These are phyloP conservation scores for Cynanchum wilfordii DNA, from an alignment of 257 asterid species.

Conservation along the genomic window DNA sequence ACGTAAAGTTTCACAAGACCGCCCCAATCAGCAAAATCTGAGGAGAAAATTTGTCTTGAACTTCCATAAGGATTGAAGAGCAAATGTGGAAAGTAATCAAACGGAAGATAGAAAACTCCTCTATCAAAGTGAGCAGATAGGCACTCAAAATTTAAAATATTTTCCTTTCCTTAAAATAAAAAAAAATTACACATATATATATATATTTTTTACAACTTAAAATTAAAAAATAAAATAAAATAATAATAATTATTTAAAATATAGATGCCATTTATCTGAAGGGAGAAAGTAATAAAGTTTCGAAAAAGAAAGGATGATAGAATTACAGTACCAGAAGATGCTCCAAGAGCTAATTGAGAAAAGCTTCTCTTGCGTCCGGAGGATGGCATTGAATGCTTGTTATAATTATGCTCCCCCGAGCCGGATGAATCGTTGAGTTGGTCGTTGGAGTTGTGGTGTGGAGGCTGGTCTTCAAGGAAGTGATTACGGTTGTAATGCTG, in stretches of 20 bases:
- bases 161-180: too few species aligned
- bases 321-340: slow-evolving; percentile 16
- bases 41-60: not conserved
- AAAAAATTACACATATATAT: too few species aligned
- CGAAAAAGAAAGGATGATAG: not conserved
- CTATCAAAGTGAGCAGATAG: too few species aligned
- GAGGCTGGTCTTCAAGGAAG: slow-evolving; percentile 3
- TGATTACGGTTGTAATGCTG: slow-evolving; percentile 11
- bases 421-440: slow-evolving; percentile 7
- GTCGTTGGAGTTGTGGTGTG: slow-evolving; percentile 4
- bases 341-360: slow-evolving; percentile 5
- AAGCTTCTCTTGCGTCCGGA: slow-evolving; percentile 28
- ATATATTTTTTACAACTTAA: too few species aligned
- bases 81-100: not conserved
- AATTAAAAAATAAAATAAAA: too few species aligned
- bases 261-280: not conserved
- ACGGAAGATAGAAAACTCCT: not conserved
- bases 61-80: not conserved
- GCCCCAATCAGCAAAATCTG: slow-evolving; percentile 40
- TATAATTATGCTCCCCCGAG: slow-evolving; percentile 2
- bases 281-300: not conserved
- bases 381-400: slow-evolving; percentile 12
- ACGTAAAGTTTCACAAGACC: slow-evolving; percentile 67
- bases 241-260: too few species aligned
- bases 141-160: not conserved